Percentiles rank a stretch among this genome's conserved stretches.
phyloP scores from a whole-genome alignment of 257 asterid genomes.

The Misopates orontium region DNA sequence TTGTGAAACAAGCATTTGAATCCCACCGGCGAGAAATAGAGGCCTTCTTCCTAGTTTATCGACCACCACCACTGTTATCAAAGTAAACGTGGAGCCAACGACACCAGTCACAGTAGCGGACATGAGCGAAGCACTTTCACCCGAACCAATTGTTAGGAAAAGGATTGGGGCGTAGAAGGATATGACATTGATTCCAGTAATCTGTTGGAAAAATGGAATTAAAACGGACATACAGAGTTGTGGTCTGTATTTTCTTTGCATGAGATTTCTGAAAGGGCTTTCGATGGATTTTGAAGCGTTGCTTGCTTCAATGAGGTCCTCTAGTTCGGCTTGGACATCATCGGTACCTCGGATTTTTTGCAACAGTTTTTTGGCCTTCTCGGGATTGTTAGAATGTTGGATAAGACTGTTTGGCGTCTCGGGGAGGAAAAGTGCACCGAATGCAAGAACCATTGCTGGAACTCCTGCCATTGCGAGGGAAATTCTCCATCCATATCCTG shows the following conservation, averaged over 20 bases:
- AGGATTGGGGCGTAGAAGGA: constrained; percentile 21
- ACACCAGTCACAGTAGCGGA: constrained; percentile 23
- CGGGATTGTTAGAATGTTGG: constrained; percentile 17
- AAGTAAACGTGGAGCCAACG: constrained; percentile 6
- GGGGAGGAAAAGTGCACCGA: constrained; percentile 17
- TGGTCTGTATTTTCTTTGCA: constrained; percentile 20
- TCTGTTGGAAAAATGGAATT: constrained; percentile 22
- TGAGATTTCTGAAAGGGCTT: constrained; percentile 20
- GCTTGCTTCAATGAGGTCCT: constrained; percentile 25
- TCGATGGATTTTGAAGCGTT: constrained; percentile 16
- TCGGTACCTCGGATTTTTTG: constrained; percentile 20
- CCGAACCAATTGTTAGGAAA: constrained; percentile 20
- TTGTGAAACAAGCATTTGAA: constrained; percentile 25
- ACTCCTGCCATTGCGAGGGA: constrained; percentile 18
- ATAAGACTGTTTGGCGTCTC: constrained; percentile 24
- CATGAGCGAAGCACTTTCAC: constrained; percentile 24
- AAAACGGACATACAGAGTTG: constrained; percentile 19
- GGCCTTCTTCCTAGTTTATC: constrained; percentile 25
- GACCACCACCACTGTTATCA: constrained; percentile 21
- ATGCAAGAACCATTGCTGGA: constrained; percentile 17
- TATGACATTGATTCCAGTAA: constrained; percentile 21
- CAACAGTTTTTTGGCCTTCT: constrained; percentile 19
- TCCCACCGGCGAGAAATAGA: constrained; percentile 17
- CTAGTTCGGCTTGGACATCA: constrained; percentile 25
- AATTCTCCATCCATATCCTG: constrained; percentile 21